Conservation (phyloP, 2,329 filamentous ascomycete species). For the Fusarium compactum region DNA sequence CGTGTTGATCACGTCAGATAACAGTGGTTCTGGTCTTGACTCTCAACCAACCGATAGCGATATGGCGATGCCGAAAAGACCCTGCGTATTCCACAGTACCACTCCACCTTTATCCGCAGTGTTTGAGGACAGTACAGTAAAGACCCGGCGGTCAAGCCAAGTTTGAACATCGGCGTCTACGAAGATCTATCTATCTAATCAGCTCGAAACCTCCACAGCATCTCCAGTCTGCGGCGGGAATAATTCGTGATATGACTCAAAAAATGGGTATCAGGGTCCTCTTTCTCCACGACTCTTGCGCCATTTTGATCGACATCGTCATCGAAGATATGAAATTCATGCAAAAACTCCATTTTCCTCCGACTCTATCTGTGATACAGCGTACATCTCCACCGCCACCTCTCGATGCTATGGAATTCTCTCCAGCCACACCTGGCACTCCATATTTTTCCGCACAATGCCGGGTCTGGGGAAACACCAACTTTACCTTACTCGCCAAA, state of each 20-base stretch:
- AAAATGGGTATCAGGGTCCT: conserved; percentile 20
- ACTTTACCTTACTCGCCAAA: conserved; percentile 22
- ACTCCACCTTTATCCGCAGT: conserved; percentile 38
- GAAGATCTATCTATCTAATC: conserved; percentile 10
- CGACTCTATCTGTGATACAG: not conserved
- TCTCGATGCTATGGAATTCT: not conserved
- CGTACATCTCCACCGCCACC: conserved; percentile 1
- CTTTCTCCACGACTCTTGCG: conserved; percentile 15
- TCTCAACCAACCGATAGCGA: conserved; percentile 16
- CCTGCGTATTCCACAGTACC: conserved; percentile 28
- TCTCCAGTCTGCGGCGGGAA: conserved; percentile 7
- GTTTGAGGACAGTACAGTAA: not conserved
- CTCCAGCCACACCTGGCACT: conserved; percentile 25
- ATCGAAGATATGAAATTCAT: conserved; percentile 9
- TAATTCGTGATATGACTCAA: conserved; percentile 29
- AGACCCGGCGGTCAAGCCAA: conserved; percentile 31
- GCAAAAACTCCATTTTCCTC: conserved; percentile 5
- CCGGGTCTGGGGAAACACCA: conserved; percentile 38
- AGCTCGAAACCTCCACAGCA: conserved; percentile 8
- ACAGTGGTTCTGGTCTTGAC: conserved; percentile 18
- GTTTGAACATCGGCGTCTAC: conserved; percentile 15
- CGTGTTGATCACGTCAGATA: conserved; percentile 27
- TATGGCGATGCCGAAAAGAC: conserved; percentile 18
- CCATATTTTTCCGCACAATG: conserved; percentile 28
- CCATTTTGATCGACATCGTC: conserved; percentile 24